phyloP scores from a whole-genome alignment of 2,329 filamentous ascomycete species.

The Capronia epimyces region DNA sequence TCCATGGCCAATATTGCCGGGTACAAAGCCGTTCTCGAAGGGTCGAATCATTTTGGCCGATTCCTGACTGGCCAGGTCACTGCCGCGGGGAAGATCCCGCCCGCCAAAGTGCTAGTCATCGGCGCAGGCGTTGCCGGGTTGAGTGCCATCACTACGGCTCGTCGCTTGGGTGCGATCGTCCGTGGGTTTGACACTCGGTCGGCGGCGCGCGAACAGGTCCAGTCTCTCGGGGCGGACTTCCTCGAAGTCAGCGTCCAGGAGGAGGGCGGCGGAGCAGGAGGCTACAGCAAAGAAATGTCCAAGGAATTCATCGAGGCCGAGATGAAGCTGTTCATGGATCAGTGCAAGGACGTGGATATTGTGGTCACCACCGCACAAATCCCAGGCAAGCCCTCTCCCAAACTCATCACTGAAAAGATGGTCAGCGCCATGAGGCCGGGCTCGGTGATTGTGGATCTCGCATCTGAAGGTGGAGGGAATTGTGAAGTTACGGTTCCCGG shows the following conservation, averaged over 20 bases:
- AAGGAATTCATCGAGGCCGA: constrained; percentile 89
- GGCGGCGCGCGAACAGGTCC: constrained; percentile 82
- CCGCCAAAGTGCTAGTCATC: constrained; percentile 84
- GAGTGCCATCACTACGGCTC: constrained; percentile 80
- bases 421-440: constrained; percentile 83
- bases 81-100: constrained; percentile 82
- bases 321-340: constrained; percentile 86
- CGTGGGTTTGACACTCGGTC: constrained; percentile 85
- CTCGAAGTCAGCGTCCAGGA: constrained; percentile 80
- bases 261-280: constrained; percentile 75
- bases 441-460: constrained; percentile 80
- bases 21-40: constrained; percentile 86
- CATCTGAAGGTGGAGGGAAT: constrained; percentile 82
- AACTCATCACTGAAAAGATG: constrained; percentile 75
- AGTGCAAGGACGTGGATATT: constrained; percentile 82
- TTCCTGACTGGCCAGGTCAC: constrained; percentile 88
- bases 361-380: constrained; percentile 91
- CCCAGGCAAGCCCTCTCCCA: constrained; percentile 75
- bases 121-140: constrained; percentile 84
- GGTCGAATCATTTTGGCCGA: constrained; percentile 80
- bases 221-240: constrained; percentile 84
- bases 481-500: constrained; percentile 75
- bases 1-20: constrained; percentile 94
- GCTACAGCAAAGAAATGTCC: constrained; percentile 91
- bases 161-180: constrained; percentile 81